Conservation (phyloP, 495 filamentous ascomycete species). For the Hypoxylon crocopeplum region DNA sequence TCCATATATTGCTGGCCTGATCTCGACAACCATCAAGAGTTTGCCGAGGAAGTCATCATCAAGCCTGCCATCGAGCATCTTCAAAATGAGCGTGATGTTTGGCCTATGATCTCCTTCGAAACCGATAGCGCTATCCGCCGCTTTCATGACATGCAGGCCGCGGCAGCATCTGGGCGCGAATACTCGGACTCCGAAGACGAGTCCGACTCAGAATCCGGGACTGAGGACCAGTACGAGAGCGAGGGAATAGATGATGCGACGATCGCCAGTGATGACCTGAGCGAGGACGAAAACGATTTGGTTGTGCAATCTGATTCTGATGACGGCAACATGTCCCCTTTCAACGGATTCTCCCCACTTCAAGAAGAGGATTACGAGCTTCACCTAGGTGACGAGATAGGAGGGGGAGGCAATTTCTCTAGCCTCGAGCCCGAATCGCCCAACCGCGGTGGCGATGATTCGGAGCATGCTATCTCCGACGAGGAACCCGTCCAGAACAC, state of each 20-base stretch:
- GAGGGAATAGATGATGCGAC: conserved; percentile 38
- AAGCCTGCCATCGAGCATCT: not conserved
- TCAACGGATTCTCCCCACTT: conserved; percentile 35
- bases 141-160: too few relatives aligned
- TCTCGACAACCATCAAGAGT: conserved; percentile 12
- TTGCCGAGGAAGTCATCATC: conserved; percentile 13
- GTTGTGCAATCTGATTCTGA: conserved; percentile 20
- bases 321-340: conserved; percentile 31
- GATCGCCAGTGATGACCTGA: conserved; percentile 11
- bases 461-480: conserved; percentile 6
- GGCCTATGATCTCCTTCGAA: conserved; percentile 40
- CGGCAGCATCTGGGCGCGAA: too few relatives aligned
- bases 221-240: conserved; percentile 33
- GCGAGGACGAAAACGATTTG: conserved; percentile 34
- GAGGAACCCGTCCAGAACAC: conserved; percentile 14
- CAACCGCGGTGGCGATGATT: conserved; percentile 3
- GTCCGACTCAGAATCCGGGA: conserved; percentile 1
- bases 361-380: conserved; percentile 12
- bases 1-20: conserved; percentile 48
- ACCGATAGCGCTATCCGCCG: too few relatives aligned
- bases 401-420: conserved; percentile 16
- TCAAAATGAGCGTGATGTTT: conserved; percentile 20
- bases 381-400: not conserved
- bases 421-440: conserved; percentile 25
- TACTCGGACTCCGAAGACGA: conserved; percentile 4